Base-by-base conservation (phyloP, 768 basidiomycete species). In the Mycena maculata region DNA sequence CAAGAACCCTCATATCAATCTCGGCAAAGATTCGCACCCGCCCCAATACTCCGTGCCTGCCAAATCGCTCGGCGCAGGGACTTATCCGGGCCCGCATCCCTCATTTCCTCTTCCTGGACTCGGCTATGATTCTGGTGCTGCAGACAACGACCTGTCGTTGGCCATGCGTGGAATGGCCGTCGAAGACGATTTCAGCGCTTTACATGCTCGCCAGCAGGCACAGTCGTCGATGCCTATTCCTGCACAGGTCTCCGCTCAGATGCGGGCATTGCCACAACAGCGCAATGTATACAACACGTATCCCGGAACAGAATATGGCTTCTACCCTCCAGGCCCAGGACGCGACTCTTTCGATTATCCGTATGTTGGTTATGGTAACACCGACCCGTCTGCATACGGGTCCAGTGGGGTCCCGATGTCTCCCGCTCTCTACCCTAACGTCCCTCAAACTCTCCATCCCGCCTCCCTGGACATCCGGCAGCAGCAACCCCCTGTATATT, bases 131-230 rank as follows among this genome's bases (percentile, higher is more conserved):
- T 73, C 65, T 62, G 67, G 36, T 38, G 57, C 55, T 56, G 84
- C 82, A 20, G 88, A 87, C 52, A 84, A 82, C 60, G 89, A 90
- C 33, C 79, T 91, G 36, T 79, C 88, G 16, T 76, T 86, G 33
- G 83, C 87, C 5, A 77, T 92, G 52, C 86, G 90, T 65, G 89
- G 89, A 16, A 88, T 88, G 86, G 81, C 76, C 9, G 86, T 88
- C 22, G 88, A 86, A 71, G 88, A 88, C 45, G 88, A 88, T 60
- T 80, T 80, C 56, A 73, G 76, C 59, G 73, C 76, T 44, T 70
- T 72, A 41, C 80, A 81, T 66, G 82, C 82, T 63, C 84, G 84
- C 61, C 81, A 81, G 55, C 78, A 75, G 38, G 73, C 76, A 28
- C 70, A 70, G 64, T 65, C 76, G 70, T 39, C 80, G 2, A 75